Evolutionary conservation across 345 rosid genomes (phyloP), one percentile per base, ranked within the genome.

Genomic region (Lumnitzera racemosa): DNA sequence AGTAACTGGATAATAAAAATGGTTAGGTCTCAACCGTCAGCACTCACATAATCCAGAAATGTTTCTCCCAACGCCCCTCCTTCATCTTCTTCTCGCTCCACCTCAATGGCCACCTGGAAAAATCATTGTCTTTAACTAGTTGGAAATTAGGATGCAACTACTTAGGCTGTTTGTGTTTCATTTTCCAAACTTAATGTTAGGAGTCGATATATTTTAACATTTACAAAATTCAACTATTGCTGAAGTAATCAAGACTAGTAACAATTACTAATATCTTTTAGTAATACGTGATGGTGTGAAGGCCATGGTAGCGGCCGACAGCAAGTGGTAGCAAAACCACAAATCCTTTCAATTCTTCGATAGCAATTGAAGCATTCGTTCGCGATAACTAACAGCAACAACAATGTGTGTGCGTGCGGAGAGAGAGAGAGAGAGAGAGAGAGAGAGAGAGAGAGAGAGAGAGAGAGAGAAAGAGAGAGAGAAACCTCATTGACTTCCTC

Each of bases 41-140:
- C 52, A 80, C 94, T 89, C 74, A 92, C 98, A 71, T 92, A 92
- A 65, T 92, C 99, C 43, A 87, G 89, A 68, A 92, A 92, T 46
- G 99, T 92, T 74, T 92, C 99, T 64, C 96, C 99, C 3, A 69
- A 86, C 24, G 70, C 74, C 64, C 98, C 98, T 66, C 98, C 99
- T 84, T 80, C 99, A 76, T 92, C 99, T 79, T 92, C 99, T 72
- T 92, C 99, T 48, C 91, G 82, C 82, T 92, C 98, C 72, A 92
- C 97, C 68, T 92, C 97, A 70, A 87, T 84, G 50, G 96, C 98
- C 69, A 87, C 90, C 98, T 92, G 72, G 69, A 12, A 61, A 46
- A 24, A 20, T 7, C 48, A 47, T 9, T 12, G 25, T 11, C 36
- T 20, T 53, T 5, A 2, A 10, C 12, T n/a, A 8, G 12, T n/a